phyloP scores from a whole-genome alignment of 2,329 filamentous ascomycete species.

The Drechslerella coelobrocha region DNA sequence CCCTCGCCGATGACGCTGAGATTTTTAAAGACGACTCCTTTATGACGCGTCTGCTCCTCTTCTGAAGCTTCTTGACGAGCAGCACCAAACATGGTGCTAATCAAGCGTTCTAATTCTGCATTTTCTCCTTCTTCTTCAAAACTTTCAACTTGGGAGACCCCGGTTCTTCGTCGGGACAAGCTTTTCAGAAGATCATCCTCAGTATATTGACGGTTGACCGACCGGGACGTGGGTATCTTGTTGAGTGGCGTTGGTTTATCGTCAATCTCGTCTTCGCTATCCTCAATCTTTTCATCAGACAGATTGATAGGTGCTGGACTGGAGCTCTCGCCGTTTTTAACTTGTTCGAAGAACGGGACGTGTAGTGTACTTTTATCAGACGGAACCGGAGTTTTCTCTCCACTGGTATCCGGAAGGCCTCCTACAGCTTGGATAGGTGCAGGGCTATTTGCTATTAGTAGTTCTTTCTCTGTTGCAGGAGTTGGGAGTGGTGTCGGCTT shows the following conservation, averaged over 20 bases:
- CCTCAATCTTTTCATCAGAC: background rate
- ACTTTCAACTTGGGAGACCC: background rate
- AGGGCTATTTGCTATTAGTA: background rate
- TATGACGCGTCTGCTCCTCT: conserved; percentile 72
- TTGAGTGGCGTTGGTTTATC: conserved; percentile 14
- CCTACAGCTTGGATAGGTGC: background rate
- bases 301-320: background rate
- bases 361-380: conserved; percentile 5
- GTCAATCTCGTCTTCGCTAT: background rate
- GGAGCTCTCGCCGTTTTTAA: background rate
- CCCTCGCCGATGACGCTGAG: conserved; percentile 75
- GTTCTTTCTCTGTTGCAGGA: conserved; percentile 16
- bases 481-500: conserved; percentile 13
- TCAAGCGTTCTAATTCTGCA: conserved; percentile 67
- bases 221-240: conserved; percentile 19
- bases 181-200: conserved; percentile 16
- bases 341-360: conserved; percentile 13
- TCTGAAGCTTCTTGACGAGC: conserved; percentile 71
- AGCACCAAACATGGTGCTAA: conserved; percentile 74
- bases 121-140: conserved; percentile 58
- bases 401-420: conserved; percentile 10
- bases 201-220: background rate
- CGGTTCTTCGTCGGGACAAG: conserved; percentile 7
- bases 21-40: conserved; percentile 73
- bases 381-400: conserved; percentile 9